Evolutionary conservation across 2,329 filamentous ascomycete genomes (phyloP).

Genomic region (Paecilomyces dactylethromorphus): DNA sequence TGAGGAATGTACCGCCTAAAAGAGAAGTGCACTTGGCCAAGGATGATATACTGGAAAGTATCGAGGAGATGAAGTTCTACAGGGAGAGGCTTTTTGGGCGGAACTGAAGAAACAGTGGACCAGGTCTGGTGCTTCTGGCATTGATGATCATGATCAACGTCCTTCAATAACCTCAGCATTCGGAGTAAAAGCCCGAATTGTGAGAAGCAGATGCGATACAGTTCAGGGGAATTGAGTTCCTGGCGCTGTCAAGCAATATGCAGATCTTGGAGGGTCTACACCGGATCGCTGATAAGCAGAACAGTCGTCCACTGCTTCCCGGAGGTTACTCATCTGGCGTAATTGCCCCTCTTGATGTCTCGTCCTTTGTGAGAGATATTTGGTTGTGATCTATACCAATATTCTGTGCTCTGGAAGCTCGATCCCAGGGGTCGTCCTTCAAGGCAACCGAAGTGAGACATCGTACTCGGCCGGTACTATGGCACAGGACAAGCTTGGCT

Average conservation of each 20-base stretch:
- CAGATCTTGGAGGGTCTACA: not conserved
- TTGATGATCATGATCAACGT: not conserved
- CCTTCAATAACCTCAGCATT: not conserved
- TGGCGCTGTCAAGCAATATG: not conserved
- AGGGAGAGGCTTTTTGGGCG: slow-evolving; percentile 59
- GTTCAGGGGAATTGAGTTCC: not conserved
- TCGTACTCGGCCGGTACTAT: not conserved
- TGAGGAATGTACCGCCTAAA: slow-evolving; percentile 63
- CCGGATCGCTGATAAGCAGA: not conserved
- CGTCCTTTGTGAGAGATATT: not conserved
- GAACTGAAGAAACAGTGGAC: not conserved
- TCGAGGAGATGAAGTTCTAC: slow-evolving; percentile 84
- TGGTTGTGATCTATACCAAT: not conserved
- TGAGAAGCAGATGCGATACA: not conserved
- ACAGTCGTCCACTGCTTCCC: not conserved
- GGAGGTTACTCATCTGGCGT: not conserved
- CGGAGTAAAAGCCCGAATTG: not conserved
- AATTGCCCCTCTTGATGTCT: not conserved
- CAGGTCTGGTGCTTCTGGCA: not conserved
- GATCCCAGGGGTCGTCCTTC: not conserved
- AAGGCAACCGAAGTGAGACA: not conserved
- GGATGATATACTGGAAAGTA: slow-evolving; percentile 91
- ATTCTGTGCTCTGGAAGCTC: not conserved
- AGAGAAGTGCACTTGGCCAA: slow-evolving; percentile 71
- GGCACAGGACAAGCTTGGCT: not conserved